Percentiles rank a stretch among this genome's conserved stretches.
These are phyloP conservation scores for Kwoniella europaea DNA, from an alignment of 768 basidiomycete species.

Conservation along the genomic window DNA sequence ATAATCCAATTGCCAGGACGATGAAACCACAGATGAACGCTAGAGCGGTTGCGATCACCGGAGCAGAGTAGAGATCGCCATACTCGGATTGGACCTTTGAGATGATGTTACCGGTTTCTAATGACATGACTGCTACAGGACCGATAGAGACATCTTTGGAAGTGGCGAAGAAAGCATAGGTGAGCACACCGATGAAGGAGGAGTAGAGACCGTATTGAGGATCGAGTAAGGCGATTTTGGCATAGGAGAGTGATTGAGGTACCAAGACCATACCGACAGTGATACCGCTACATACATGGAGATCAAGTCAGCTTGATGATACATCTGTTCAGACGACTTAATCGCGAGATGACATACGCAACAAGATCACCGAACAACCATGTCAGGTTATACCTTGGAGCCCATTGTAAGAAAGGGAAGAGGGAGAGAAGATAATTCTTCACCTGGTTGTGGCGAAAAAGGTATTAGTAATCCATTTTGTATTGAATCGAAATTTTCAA, in stretches of 20 bases:
- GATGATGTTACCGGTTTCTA: constrained; percentile 81
- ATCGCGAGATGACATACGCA: constrained; percentile 62
- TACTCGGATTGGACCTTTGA: constrained; percentile 63
- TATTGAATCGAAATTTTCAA: background rate
- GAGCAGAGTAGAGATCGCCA: constrained; percentile 65
- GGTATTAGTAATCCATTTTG: background rate
- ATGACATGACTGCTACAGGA: constrained; percentile 97
- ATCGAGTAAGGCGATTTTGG: constrained; percentile 72
- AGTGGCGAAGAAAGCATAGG: constrained; percentile 77
- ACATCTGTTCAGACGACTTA: no score
- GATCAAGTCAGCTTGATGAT: background rate
- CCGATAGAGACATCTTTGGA: constrained; percentile 99
- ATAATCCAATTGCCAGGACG: constrained; percentile 82
- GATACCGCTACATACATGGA: constrained; percentile 62
- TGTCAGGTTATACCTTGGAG: constrained; percentile 72
- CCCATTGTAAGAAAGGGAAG: constrained; percentile 87
- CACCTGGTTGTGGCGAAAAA: constrained; percentile 60
- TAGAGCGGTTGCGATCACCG: constrained; percentile 80
- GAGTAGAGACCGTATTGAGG: constrained; percentile 92
- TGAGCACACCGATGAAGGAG: constrained; percentile 69
- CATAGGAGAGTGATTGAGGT: constrained; percentile 87
- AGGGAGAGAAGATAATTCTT: constrained; percentile 70
- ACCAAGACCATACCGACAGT: constrained; percentile 96
- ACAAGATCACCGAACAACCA: constrained; percentile 87
- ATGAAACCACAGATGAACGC: constrained; percentile 90